Conservation (phyloP, 139 green algal genomes). For the Chlorella sp. region DNA sequence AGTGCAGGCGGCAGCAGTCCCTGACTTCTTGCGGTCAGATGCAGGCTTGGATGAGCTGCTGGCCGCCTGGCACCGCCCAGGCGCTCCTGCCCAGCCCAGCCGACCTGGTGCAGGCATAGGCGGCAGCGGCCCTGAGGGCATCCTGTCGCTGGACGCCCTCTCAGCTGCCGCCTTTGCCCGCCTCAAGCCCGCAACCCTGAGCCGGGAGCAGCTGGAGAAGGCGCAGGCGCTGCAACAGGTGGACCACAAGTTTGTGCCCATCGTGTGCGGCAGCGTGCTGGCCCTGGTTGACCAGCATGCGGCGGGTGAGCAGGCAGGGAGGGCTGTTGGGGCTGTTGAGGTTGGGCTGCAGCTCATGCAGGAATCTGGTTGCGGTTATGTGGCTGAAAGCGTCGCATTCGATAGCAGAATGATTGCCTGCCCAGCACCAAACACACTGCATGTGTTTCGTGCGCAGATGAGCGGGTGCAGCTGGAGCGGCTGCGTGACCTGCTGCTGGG, state of each 20-base stretch:
- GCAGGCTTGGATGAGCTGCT: too few species aligned
- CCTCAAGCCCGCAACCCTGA: conserved; percentile 35
- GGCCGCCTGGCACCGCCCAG: too few species aligned
- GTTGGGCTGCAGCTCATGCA: background rate
- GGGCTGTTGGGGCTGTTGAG: too few species aligned
- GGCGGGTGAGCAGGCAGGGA: conserved; percentile 54
- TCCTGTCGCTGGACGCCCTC: background rate
- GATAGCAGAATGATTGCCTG: background rate
- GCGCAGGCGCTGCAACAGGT: conserved; percentile 54
- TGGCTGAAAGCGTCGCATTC: too few species aligned
- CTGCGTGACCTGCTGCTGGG: conserved; percentile 46
- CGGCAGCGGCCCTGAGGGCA: background rate
- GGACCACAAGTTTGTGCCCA: conserved; percentile 70
- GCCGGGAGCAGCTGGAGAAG: conserved; percentile 40
- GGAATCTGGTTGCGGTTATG: too few species aligned
- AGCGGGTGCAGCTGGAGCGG: conserved; percentile 77
- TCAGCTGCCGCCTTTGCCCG: background rate
- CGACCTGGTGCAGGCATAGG: background rate
- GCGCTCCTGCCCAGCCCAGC: too few species aligned
- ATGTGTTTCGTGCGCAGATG: too few species aligned
- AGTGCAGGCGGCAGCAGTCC: too few species aligned
- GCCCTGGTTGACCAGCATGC: conserved; percentile 86
- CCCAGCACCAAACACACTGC: too few species aligned
- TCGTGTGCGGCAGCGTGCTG: conserved; percentile 55
- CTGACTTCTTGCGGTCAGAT: too few species aligned